A percentile compares a stretch with the other conserved stretches of the same genome.
These are phyloP conservation scores for Tylopilus cervinicoccineus DNA, from an alignment of 768 basidiomycete genomes.

Conservation along the genomic window DNA sequence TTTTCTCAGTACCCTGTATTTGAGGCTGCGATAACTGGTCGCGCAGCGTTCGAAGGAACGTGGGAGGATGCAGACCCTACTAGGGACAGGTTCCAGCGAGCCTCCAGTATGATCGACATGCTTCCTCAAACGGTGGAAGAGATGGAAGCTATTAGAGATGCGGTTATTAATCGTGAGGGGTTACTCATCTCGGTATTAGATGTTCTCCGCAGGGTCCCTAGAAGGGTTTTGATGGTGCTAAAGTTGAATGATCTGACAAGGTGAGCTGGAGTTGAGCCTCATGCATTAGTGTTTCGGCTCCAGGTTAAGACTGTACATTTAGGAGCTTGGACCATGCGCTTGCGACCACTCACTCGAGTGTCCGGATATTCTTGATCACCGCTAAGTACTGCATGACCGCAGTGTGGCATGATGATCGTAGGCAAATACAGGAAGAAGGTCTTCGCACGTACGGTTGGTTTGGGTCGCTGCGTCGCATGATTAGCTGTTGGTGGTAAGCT, in stretches of 20 bases:
- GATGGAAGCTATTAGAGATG: conserved; percentile 74
- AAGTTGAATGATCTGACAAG: conserved; percentile 85
- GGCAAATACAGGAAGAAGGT: conserved; percentile 48
- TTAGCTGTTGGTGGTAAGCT: conserved; percentile 75
- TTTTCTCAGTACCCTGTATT: conserved; percentile 79
- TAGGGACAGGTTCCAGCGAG: conserved; percentile 46
- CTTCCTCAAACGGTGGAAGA: conserved; percentile 70
- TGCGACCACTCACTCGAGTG: conserved; percentile 82
- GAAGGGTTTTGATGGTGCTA: conserved; percentile 78
- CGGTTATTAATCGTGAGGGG: conserved; percentile 80
- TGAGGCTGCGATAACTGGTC: conserved; percentile 88
- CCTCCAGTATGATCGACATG: conserved; percentile 74
- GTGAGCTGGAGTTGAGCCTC: conserved; percentile 30
- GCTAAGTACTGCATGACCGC: conserved; percentile 84
- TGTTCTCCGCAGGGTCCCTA: conserved; percentile 80
- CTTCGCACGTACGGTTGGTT: conserved; percentile 40
- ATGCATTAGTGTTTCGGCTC: background rate
- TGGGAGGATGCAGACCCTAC: conserved; percentile 40
- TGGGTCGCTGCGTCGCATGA: conserved; percentile 47
- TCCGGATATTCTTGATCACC: conserved; percentile 86
- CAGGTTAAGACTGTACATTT: background rate
- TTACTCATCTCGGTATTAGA: conserved; percentile 82
- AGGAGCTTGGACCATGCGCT: conserved; percentile 82
- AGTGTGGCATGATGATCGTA: conserved; percentile 70
- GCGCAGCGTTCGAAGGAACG: conserved; percentile 67